A percentile compares a stretch with the other conserved stretches of the same genome.
Evolutionary conservation across 1,139 yeast species (phyloP).

Genomic region (Debaryomycetaceae sp.): DNA sequence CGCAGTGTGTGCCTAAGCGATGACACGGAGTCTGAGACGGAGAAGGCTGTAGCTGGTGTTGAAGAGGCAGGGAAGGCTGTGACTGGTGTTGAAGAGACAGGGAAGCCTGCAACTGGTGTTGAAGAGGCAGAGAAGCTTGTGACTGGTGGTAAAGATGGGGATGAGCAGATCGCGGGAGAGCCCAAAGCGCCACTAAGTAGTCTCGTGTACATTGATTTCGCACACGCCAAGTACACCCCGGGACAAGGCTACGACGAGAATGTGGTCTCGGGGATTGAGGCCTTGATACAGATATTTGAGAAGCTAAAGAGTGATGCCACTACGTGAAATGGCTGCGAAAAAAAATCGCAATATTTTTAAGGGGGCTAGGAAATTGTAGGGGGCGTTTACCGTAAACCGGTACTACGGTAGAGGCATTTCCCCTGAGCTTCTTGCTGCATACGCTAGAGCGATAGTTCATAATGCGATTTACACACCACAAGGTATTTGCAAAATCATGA

Average conservation of each 20-base stretch:
- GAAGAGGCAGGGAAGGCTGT: constrained; percentile 3
- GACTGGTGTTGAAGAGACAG: constrained; percentile 12
- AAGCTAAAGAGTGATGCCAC: too few relatives aligned
- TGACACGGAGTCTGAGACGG: constrained; percentile 10
- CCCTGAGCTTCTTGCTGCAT: too few relatives aligned
- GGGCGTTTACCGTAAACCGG: too few relatives aligned
- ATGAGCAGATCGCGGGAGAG: constrained; percentile 10
- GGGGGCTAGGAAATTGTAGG: too few relatives aligned
- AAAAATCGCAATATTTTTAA: too few relatives aligned
- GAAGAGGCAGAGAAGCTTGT: constrained; percentile 22
- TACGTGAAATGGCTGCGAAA: too few relatives aligned
- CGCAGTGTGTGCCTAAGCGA: constrained; percentile 9
- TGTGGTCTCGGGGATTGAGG: constrained; percentile 55
- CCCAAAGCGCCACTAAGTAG: constrained; percentile 34
- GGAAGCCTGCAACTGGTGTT: constrained; percentile 14
- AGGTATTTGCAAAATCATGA: too few relatives aligned
- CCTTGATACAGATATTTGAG: constrained; percentile 37
- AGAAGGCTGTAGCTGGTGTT: constrained; percentile 4
- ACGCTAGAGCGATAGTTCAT: too few relatives aligned
- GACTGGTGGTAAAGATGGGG: constrained; percentile 5
- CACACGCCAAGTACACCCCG: constrained; percentile 60
- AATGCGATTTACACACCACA: too few relatives aligned
- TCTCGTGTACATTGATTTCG: constrained; percentile 75
- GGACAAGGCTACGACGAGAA: constrained; percentile 68
- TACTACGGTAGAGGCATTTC: too few relatives aligned